These are phyloP conservation scores for Candida peoriensis DNA, from an alignment of 805 yeast species.

Conservation along the genomic window DNA sequence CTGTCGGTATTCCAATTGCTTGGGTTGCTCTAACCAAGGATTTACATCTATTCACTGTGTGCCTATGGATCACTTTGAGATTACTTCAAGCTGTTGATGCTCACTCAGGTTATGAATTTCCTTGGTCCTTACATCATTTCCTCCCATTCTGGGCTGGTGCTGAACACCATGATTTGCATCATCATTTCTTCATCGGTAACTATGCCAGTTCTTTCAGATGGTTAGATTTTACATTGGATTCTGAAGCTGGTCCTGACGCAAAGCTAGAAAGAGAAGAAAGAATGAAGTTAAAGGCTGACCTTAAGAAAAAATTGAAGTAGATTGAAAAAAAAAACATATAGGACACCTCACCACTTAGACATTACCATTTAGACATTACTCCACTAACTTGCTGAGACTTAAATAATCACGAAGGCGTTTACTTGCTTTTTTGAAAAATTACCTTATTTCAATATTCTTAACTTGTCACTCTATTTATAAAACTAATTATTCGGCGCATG, in stretches of 20 bases:
- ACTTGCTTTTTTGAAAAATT: too few relatives aligned
- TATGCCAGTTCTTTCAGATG: conserved; percentile 93
- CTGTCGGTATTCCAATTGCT: conserved; percentile 90
- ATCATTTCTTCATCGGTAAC: conserved; percentile 92
- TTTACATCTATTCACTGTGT: conserved; percentile 85
- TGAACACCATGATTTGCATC: conserved; percentile 96
- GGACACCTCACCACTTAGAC: too few relatives aligned
- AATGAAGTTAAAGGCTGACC: conserved; percentile 34
- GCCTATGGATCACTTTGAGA: conserved; percentile 82
- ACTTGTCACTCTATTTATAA: too few relatives aligned
- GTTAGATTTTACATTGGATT: conserved; percentile 86
- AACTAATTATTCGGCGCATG: too few relatives aligned
- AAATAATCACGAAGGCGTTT: too few relatives aligned
- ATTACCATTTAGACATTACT: too few relatives aligned
- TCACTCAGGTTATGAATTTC: conserved; percentile 97
- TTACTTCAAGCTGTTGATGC: conserved; percentile 96
- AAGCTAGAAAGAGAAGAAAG: conserved; percentile 66
- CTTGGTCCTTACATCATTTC: conserved; percentile 90
- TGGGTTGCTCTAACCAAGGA: conserved; percentile 72
- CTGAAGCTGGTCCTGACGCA: conserved; percentile 87
- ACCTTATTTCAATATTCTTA: too few relatives aligned
- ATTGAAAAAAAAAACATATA: too few relatives aligned
- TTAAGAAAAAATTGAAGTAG: conserved; percentile 11
- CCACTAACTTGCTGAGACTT: too few relatives aligned
- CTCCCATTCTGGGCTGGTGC: conserved; percentile 98